Percentiles rank a stretch among this genome's conserved stretches.
Conservation (phyloP, 257 asterid species). For the Nicotiana obtusifolia region DNA sequence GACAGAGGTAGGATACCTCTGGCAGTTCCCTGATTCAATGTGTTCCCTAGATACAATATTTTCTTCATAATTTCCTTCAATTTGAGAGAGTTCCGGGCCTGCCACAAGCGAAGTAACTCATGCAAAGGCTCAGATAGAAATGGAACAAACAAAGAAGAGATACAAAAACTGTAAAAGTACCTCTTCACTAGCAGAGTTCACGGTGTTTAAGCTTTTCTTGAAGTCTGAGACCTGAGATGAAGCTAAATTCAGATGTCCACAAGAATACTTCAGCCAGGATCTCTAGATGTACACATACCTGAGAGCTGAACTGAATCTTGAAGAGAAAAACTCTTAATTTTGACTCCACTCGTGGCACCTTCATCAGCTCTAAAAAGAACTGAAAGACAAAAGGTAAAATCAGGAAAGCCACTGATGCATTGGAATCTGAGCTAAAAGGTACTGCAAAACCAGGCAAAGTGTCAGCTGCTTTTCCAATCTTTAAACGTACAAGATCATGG, state of each 20-base stretch:
- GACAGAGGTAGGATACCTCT: slow-evolving; percentile 66
- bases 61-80: slow-evolving; percentile 91
- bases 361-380: slow-evolving; percentile 98
- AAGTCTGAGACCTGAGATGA: slow-evolving; percentile 66
- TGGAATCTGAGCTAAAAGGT: slow-evolving; percentile 8
- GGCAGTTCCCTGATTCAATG: slow-evolving; percentile 96
- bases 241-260: slow-evolving; percentile 21
- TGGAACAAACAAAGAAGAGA: background rate
- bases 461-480: background rate
- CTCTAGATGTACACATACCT: slow-evolving; percentile 46
- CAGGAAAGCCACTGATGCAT: slow-evolving; percentile 8
- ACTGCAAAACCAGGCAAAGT: slow-evolving; percentile 23
- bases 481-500: background rate
- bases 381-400: slow-evolving; percentile 37
- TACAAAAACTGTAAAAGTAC: slow-evolving; percentile 24
- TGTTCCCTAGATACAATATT: slow-evolving; percentile 80
- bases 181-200: slow-evolving; percentile 92
- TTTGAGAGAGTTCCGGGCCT: slow-evolving; percentile 82
- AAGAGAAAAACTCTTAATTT: slow-evolving; percentile 85
- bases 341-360: slow-evolving; percentile 96
- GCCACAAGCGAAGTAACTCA: slow-evolving; percentile 12
- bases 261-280: slow-evolving; percentile 9
- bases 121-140: background rate
- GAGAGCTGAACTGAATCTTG: slow-evolving; percentile 85
- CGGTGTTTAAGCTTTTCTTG: slow-evolving; percentile 66